phyloP scores from a whole-genome alignment of 148 eudicot species.

The Heliosperma pusillum region DNA sequence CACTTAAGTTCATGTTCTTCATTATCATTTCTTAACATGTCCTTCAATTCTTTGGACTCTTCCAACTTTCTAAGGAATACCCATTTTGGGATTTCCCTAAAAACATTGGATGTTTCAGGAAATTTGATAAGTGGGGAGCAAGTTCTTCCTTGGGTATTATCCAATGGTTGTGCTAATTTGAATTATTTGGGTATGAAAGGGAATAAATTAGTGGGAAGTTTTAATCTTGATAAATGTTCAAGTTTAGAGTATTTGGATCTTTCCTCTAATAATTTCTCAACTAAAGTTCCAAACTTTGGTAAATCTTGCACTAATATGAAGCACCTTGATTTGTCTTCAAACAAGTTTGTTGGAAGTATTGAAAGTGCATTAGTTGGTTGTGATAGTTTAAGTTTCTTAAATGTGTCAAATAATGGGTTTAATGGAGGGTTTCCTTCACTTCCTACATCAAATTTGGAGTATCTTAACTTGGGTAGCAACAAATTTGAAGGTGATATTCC shows the following conservation, averaged over 20 bases:
- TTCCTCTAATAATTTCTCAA: constrained; percentile 60
- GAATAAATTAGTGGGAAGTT: constrained; percentile 49
- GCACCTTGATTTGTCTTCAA: constrained; percentile 66
- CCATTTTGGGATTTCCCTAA: constrained; percentile 24
- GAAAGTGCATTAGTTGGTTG: constrained; percentile 29
- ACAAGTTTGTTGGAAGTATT: constrained; percentile 48
- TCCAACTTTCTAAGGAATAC: constrained; percentile 11
- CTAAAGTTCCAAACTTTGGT: constrained; percentile 37
- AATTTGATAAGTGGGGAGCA: constrained; percentile 46
- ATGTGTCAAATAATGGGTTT: constrained; percentile 46
- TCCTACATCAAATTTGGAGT: constrained; percentile 33
- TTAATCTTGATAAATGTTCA: constrained; percentile 39
- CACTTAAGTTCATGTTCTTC: constrained; percentile 38
- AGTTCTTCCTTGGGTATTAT: constrained; percentile 48
- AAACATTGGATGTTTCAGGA: constrained; percentile 56
- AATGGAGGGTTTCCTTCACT: constrained; percentile 44
- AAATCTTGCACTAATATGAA: constrained; percentile 33
- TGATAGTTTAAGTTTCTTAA: constrained; percentile 41
- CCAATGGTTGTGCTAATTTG: constrained; percentile 41
- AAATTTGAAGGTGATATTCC: constrained; percentile 44
- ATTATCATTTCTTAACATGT: constrained; percentile 48
- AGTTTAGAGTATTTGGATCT: constrained; percentile 55
- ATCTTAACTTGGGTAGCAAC: constrained; percentile 43
- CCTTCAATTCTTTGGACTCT: constrained; percentile 49
- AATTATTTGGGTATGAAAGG: constrained; percentile 43